Evolutionary conservation across 768 basidiomycete species (phyloP), one percentile per base, ranked within the genome.

Genomic region (Boletus vinaceobasis): DNA sequence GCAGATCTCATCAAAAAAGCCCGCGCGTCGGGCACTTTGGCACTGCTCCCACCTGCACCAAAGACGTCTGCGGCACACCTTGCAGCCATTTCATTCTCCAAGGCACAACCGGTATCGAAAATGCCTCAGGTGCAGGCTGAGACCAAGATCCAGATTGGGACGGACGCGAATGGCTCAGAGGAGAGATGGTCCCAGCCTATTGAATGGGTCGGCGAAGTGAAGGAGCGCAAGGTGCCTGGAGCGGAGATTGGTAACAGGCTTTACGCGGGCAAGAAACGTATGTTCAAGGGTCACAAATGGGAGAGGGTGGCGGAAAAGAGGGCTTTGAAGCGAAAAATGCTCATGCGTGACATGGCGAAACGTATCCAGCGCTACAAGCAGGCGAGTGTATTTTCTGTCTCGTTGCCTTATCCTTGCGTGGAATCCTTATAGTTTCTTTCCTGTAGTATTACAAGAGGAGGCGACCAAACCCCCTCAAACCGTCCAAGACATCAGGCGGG

Each of bases 261-360:
- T 60, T 93, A 93, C 60, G 82, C 85, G 10, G 84, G 78, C 54
- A 88, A 81, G 80, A 87, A 84, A 77, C 76, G 80, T 58, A 93
- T 93, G 90, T 93, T 93, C 83, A 93, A 93, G 77, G 90, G 90
- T n/a, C 90, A 93, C 77, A 87, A 81, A 62, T 91, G 87, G 86
- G 87, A 93, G 73, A 80, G 88, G 35, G 66, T 73, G 59, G 76
- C 75, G 60, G 76, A 74, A 53, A 75, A 76, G 65, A 75, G 74
- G 60, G 69, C 73, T 52, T 72, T 71, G 63, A 79, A 77, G 64
- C 81, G 74, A 59, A 72, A 72, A 52, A 77, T 84, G 47, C 73
- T 88, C 53, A 73, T 91, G 78, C 78, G 82, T 62, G 81, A 84
- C 66, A 90, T 91, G 89, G 68, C 75, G 36, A 78, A 80, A 59